Base-by-base conservation (phyloP, 345 rosid genomes). In the Boechera stricta region DNA sequence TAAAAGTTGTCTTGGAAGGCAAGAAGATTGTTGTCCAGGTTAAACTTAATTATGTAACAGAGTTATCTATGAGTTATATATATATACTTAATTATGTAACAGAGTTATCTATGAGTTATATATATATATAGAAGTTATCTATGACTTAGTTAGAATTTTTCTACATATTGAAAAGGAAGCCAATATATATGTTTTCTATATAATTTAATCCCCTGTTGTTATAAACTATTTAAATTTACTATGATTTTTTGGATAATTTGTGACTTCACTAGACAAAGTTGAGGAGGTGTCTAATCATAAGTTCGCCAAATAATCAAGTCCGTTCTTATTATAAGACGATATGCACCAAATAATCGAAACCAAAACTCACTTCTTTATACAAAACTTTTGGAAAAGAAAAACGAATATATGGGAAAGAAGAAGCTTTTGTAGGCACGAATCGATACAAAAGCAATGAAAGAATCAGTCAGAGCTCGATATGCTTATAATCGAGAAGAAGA, bases 361-460 rank as follows among this genome's bases (percentile, higher is more conserved):
- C 60, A 60, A 47, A 71, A 77, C 61, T 56, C 67, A 76, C 13
- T 64, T 56, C 16, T 71, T 65, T 71, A 58, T 6, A 45, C 29
- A 42, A 48, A 57, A 21, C 55, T 65, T 65, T 71, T 71, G 31
- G 63, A 39, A 77, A 71, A 72, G 55, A 41, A 57, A 62, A 71
- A 39, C 39, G 81, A 77, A 77, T 77, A 65, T 57, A 71, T 77
- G 67, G 72, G 67, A 77, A 77, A 71, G 63, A 64, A 57, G 33
- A 44, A 39, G 63, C 67, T 58, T 77, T 71, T 57, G 44, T 65
- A 71, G 77, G 77, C 56, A 64, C 38, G 73, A 77, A 77, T 71
- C 67, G 42, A 65, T 64, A 54, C 44, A 56, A 71, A 71, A 77
- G 80, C 76, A 71, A 55, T 18, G 16, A 18, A 49, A 77, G 72